Evolutionary conservation across 345 rosid species (phyloP), one percentile per base, ranked within the genome.

Genomic region (Excoecaria agallocha): DNA sequence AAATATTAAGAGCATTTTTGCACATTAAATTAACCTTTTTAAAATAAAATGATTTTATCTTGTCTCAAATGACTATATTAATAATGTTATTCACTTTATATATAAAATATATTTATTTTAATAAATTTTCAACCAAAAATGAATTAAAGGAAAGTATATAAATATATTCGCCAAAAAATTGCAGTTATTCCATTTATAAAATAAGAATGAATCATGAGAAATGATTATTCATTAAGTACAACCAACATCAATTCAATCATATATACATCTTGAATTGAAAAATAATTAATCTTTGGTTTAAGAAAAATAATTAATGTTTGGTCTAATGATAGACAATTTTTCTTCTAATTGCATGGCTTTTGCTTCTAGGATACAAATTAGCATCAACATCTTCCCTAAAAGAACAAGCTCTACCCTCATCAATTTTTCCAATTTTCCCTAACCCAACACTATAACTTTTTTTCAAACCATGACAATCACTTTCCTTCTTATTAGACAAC

Each of bases 371-470:
- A 71, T 54, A 74, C 52, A 71, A 12, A 41, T 51, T 9, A 6
- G 13, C 15, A 54, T 16, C 68, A 43, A 68, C 83, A 50, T 81
- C 87, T 77, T 77, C 80, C 38, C 70, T 73, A 25, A 86, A 86
- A 5, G 73, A 74, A 75, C 87, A 84, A 66, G 87, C 71, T 71
- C 50, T 69, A 41, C 82, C 82, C 72, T 85, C 87, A 6, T 87
- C 86, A 67, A 84, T 84, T 65, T 79, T 79, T 43, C 89, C 87
- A n/a, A 87, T 81, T 80, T 72, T 82, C 59, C 91, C 91, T 0
- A 87, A 10, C 57, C 83, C 85, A 24, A 88, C 86, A 66, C 85
- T 84, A 20, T 82, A 84, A 58, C 85, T 83, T 82, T 86, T 82
- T 19, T 30, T 55, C 80, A 58, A 48, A 8, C 49, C 68, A 64